These are phyloP conservation scores for Zygotorulaspora florentina DNA, from an alignment of 805 yeast genomes.

Conservation along the genomic window DNA sequence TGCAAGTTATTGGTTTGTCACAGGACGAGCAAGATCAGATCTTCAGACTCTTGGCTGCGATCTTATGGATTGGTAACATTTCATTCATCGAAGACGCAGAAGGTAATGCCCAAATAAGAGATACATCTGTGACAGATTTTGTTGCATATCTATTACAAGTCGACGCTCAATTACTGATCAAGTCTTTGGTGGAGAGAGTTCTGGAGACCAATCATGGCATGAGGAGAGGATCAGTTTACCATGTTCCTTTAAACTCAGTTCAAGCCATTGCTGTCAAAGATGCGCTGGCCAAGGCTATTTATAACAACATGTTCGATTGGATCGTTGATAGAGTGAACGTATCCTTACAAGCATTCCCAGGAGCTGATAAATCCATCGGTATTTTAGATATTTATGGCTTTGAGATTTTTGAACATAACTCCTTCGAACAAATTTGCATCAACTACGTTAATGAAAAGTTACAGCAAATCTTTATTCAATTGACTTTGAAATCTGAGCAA, in stretches of 20 bases:
- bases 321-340: slow-evolving; percentile 86
- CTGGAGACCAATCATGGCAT: slow-evolving; percentile 89
- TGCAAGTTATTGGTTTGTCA: slow-evolving; percentile 79
- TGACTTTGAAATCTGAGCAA: slow-evolving; percentile 94
- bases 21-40: slow-evolving; percentile 86
- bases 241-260: slow-evolving; percentile 83
- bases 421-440: slow-evolving; percentile 93
- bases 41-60: slow-evolving; percentile 76
- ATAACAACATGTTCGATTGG: slow-evolving; percentile 93
- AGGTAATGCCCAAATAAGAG: slow-evolving; percentile 80
- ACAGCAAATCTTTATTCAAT: slow-evolving; percentile 93
- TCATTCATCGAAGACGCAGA: slow-evolving; percentile 80
- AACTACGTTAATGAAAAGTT: slow-evolving; percentile 93
- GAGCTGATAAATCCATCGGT: slow-evolving; percentile 71
- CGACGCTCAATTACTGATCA: slow-evolving; percentile 58
- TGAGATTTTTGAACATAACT: slow-evolving; percentile 91
- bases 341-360: slow-evolving; percentile 57
- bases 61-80: slow-evolving; percentile 93
- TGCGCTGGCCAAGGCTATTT: slow-evolving; percentile 91
- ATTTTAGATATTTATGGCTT: slow-evolving; percentile 94
- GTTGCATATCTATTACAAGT: slow-evolving; percentile 89
- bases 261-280: slow-evolving; percentile 96
- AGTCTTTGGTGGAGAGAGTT: slow-evolving; percentile 71
- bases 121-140: slow-evolving; percentile 86
- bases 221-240: slow-evolving; percentile 88